Percentiles rank a stretch among this genome's conserved stretches.
Evolutionary conservation across 495 filamentous ascomycete genomes (phyloP).

Genomic region (Geoglossum glabrum): DNA sequence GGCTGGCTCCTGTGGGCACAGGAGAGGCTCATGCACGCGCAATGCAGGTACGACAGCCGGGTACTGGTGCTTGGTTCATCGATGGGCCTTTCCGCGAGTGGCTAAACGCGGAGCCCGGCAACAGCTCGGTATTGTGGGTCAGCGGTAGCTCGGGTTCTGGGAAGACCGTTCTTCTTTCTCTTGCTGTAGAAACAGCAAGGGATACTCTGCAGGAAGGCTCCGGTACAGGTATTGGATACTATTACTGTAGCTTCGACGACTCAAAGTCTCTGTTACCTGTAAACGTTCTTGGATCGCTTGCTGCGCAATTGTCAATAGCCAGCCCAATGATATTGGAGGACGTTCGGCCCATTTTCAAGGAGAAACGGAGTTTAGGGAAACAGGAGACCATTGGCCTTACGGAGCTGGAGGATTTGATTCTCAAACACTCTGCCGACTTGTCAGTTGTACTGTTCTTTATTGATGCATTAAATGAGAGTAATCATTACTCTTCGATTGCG

Average conservation of each 20-base stretch:
- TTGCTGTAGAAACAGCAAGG: neutral
- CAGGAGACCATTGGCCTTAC: neutral
- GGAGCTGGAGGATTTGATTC: neutral
- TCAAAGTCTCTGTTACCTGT: conserved; percentile 4
- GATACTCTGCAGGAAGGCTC: neutral
- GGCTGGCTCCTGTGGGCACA: conserved; percentile 6
- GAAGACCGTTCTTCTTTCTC: conserved; percentile 6
- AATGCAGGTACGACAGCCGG: neutral
- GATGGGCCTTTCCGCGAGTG: neutral
- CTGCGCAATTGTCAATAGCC: conserved; percentile 4
- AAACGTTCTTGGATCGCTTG: conserved; percentile 5
- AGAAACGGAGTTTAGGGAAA: neutral
- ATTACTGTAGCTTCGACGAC: conserved; percentile 6
- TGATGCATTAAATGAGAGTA: conserved; percentile 7
- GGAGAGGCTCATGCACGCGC: conserved; percentile 1
- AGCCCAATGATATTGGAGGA: conserved; percentile 1
- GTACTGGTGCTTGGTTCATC: conserved; percentile 7
- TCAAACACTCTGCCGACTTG: neutral
- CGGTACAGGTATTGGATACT: neutral
- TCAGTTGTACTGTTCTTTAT: conserved; percentile 2
- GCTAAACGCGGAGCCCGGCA: neutral
- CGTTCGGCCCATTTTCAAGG: neutral
- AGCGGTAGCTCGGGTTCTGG: conserved; percentile 6
- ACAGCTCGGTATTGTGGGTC: conserved; percentile 3
- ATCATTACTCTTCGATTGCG: neutral